A percentile compares a stretch with the other conserved stretches of the same genome.
These are phyloP conservation scores for Sporothrix pallida DNA, from an alignment of 2,329 filamentous ascomycete species.

Conservation along the genomic window DNA sequence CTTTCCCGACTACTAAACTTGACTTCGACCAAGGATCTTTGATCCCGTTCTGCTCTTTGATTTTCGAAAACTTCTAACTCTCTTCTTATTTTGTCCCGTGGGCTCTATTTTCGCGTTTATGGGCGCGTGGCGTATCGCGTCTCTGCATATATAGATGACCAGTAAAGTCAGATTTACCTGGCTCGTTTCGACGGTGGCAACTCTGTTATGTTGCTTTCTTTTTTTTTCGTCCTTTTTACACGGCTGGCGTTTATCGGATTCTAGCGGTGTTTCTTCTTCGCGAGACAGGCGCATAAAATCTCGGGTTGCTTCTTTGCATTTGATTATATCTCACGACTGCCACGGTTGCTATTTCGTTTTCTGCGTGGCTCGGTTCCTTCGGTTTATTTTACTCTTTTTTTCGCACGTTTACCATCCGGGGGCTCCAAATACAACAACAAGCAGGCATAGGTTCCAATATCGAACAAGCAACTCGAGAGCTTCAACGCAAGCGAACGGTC, in stretches of 20 bases:
- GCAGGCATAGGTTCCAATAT: background rate
- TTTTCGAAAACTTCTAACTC: conserved; percentile 24
- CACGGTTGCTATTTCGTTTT: background rate
- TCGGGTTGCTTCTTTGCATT: background rate
- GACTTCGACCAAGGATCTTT: background rate
- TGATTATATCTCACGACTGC: background rate
- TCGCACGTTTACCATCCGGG: background rate
- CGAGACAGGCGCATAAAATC: background rate
- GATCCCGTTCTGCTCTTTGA: background rate
- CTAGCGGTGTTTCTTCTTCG: background rate
- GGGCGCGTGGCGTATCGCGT: background rate
- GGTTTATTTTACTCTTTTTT: background rate
- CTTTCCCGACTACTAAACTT: background rate
- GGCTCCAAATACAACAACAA: background rate
- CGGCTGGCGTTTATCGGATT: background rate
- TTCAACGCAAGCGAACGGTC: too few species aligned
- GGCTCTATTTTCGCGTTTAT: conserved; percentile 12
- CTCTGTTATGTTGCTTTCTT: too few species aligned
- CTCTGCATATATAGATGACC: background rate
- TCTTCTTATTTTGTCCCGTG: conserved; percentile 9
- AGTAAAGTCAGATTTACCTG: background rate
- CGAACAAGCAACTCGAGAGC: too few species aligned
- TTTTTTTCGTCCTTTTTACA: background rate
- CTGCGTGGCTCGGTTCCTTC: background rate
- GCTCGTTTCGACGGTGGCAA: background rate